Conservation (phyloP, 768 basidiomycete genomes). For the Cubamyces lactineus region DNA sequence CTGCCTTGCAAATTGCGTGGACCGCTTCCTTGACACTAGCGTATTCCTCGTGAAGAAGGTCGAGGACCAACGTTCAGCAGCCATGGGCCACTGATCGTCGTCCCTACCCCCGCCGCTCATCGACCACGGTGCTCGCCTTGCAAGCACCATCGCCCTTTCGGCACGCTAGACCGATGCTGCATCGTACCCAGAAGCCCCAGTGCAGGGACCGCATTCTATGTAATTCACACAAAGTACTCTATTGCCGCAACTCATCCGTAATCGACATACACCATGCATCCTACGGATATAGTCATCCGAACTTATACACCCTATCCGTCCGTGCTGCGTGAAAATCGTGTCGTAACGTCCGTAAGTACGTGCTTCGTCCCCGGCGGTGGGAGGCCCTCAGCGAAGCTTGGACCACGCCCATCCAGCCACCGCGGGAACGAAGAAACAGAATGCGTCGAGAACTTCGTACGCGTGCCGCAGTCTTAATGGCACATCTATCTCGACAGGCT, state of each 20-base stretch:
- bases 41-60: slow-evolving; percentile 78
- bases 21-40: slow-evolving; percentile 87
- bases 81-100: slow-evolving; percentile 18
- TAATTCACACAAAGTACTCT: slow-evolving; percentile 12
- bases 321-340: neutral
- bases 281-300: slow-evolving; percentile 2
- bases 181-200: neutral
- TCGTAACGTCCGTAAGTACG: slow-evolving; percentile 10
- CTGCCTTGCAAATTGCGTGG: slow-evolving; percentile 89
- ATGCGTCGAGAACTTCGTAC: slow-evolving; percentile 66
- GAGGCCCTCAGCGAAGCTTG: slow-evolving; percentile 22
- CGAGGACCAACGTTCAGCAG: slow-evolving; percentile 49
- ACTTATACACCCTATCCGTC: slow-evolving; percentile 11
- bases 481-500: slow-evolving; percentile 45
- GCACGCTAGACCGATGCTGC: neutral
- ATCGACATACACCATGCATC: slow-evolving; percentile 10
- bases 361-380: neutral
- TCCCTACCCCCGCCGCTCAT: neutral
- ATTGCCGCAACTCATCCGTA: neutral
- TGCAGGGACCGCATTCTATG: neutral
- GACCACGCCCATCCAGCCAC: slow-evolving; percentile 31
- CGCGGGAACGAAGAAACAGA: slow-evolving; percentile 68
- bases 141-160: neutral
- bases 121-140: neutral
- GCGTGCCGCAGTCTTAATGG: slow-evolving; percentile 59